Conservation (phyloP, 106 monocot genomes). For the Allium cepa region DNA sequence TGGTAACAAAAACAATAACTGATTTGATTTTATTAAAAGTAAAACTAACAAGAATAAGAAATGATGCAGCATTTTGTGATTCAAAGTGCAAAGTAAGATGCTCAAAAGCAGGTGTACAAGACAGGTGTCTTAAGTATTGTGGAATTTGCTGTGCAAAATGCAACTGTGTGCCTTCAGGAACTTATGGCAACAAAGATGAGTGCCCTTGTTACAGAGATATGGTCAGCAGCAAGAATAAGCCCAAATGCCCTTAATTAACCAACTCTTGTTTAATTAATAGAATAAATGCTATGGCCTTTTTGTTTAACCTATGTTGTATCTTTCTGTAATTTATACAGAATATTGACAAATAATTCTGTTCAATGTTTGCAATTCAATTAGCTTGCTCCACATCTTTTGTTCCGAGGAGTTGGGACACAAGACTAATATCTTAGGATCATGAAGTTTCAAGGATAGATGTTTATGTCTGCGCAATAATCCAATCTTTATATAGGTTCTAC, state of each 20-base stretch:
- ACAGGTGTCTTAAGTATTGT: constrained; percentile 60
- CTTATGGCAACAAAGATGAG: constrained; percentile 80
- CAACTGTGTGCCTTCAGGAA: constrained; percentile 75
- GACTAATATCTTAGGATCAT: too few relatives aligned
- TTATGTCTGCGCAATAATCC: too few relatives aligned
- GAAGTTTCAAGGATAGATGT: too few relatives aligned
- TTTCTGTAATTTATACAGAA: too few relatives aligned
- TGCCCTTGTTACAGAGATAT: constrained; percentile 87
- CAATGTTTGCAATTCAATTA: too few relatives aligned
- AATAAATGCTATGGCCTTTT: too few relatives aligned
- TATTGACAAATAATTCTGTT: too few relatives aligned
- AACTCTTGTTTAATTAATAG: background rate
- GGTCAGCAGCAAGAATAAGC: constrained; percentile 29
- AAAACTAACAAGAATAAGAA: background rate
- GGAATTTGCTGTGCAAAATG: constrained; percentile 58
- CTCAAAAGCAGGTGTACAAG: constrained; percentile 46
- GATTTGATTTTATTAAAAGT: background rate
- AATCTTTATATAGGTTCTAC: too few relatives aligned
- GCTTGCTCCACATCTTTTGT: too few relatives aligned
- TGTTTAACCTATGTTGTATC: too few relatives aligned
- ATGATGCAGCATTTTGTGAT: constrained; percentile 42
- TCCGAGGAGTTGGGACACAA: too few relatives aligned
- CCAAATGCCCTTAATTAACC: constrained; percentile 65
- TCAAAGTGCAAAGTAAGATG: constrained; percentile 61
- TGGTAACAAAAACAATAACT: background rate